Percentiles rank a stretch among this genome's conserved stretches.
Conservation (phyloP, 1,284 basidiomycete species). For the Sanghuangporus weigelae region DNA sequence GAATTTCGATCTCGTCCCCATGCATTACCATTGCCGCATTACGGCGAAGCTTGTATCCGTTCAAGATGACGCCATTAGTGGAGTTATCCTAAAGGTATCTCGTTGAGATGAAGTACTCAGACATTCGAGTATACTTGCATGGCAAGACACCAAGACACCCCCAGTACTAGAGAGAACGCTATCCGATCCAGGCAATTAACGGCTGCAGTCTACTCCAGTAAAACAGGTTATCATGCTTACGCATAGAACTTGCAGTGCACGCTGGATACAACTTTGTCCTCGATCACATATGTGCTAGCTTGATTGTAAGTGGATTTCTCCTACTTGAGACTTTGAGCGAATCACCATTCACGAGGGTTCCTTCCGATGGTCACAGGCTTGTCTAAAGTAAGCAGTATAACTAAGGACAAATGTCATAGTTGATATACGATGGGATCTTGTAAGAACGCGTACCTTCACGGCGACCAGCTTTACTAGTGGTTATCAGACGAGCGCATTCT, state of each 20-base stretch:
- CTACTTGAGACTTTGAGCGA: not conserved
- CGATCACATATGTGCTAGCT: conserved; percentile 42
- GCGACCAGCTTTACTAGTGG: conserved; percentile 8
- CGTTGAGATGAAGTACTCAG: not conserved
- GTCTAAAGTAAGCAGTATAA: conserved; percentile 51
- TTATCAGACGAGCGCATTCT: conserved; percentile 14
- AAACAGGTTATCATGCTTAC: conserved; percentile 33
- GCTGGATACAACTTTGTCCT: conserved; percentile 52
- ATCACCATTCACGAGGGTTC: conserved; percentile 37
- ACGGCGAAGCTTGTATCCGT: conserved; percentile 61
- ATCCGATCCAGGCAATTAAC: not conserved
- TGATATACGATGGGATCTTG: not conserved
- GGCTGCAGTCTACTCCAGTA: not conserved
- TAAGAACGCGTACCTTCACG: conserved; percentile 8
- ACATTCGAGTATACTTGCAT: conserved; percentile 36
- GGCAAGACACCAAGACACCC: conserved; percentile 70
- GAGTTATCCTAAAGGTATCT: conserved; percentile 55
- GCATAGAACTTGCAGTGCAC: conserved; percentile 77
- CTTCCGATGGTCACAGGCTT: conserved; percentile 64
- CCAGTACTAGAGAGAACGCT: conserved; percentile 67
- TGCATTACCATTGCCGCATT: conserved; percentile 66
- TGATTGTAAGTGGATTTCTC: not conserved
- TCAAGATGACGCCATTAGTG: conserved; percentile 71
- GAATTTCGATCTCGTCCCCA: conserved; percentile 64
- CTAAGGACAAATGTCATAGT: conserved; percentile 26